A percentile compares a stretch with the other conserved stretches of the same genome.
These are phyloP conservation scores for Favolaschia claudopus DNA, from an alignment of 768 basidiomycete genomes.

Conservation along the genomic window DNA sequence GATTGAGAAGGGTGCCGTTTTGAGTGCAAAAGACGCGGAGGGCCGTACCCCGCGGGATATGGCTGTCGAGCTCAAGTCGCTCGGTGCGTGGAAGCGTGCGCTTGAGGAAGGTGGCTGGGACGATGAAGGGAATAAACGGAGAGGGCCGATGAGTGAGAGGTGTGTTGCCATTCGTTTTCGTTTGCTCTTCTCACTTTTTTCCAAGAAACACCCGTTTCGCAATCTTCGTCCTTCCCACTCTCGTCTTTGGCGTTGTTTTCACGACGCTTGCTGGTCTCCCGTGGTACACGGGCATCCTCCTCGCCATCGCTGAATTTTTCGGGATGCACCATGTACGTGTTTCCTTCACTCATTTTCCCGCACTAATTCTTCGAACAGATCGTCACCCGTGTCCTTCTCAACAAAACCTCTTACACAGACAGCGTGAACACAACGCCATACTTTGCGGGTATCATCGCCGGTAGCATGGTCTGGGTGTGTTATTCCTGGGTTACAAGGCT, in stretches of 20 bases:
- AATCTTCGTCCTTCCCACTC: constrained; percentile 78
- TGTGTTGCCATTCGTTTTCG: too few species aligned
- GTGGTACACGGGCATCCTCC: constrained; percentile 87
- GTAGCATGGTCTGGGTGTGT: constrained; percentile 85
- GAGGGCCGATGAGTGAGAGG: constrained; percentile 80
- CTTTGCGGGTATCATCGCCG: constrained; percentile 90
- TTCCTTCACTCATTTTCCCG: constrained; percentile 4
- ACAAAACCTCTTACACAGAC: constrained; percentile 82
- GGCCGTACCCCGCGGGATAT: constrained; percentile 93
- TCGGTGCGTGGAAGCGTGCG: constrained; percentile 90
- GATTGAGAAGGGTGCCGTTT: constrained; percentile 85
- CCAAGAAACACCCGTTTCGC: constrained; percentile 82
- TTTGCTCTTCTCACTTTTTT: too few species aligned
- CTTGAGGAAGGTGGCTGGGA: constrained; percentile 87
- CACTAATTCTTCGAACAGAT: constrained; percentile 51
- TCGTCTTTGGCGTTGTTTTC: constrained; percentile 86
- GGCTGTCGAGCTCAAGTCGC: constrained; percentile 91
- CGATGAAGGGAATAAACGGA: constrained; percentile 73
- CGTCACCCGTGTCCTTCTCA: constrained; percentile 86
- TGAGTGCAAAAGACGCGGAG: constrained; percentile 80
- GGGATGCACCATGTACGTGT: constrained; percentile 91
- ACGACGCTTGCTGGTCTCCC: constrained; percentile 83
- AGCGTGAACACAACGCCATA: constrained; percentile 89
- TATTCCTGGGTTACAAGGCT: constrained; percentile 85
- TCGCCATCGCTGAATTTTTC: constrained; percentile 88